A percentile compares a stretch with the other conserved stretches of the same genome.
phyloP scores from a whole-genome alignment of 1,139 yeast species.

The Arxiozyma slooffiae region DNA sequence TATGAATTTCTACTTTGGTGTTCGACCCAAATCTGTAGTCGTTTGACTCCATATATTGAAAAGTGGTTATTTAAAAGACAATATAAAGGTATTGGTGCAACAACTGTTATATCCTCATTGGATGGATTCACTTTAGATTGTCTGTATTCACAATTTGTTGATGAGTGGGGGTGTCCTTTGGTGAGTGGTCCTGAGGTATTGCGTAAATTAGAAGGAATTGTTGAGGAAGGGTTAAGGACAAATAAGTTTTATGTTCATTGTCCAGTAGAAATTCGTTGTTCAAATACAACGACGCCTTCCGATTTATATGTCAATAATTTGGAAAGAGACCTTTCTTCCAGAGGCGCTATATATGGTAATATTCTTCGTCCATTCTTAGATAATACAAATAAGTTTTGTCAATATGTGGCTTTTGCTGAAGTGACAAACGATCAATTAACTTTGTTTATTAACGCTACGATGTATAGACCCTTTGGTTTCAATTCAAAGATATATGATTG shows the following conservation, averaged over 20 bases:
- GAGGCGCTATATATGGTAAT: slow-evolving; percentile 83
- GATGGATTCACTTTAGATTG: slow-evolving; percentile 95
- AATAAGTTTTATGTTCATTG: slow-evolving; percentile 80
- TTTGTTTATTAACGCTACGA: slow-evolving; percentile 82
- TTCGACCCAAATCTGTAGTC: slow-evolving; percentile 62
- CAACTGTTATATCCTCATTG: slow-evolving; percentile 59
- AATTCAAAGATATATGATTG: slow-evolving; percentile 70
- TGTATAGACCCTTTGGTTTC: slow-evolving; percentile 82
- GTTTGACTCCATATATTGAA: slow-evolving; percentile 76
- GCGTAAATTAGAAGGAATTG: slow-evolving; percentile 50
- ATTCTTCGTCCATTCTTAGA: slow-evolving; percentile 72
- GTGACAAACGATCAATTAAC: slow-evolving; percentile 75
- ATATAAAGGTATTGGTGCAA: slow-evolving; percentile 64
- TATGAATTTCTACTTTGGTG: slow-evolving; percentile 74
- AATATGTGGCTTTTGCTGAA: slow-evolving; percentile 42
- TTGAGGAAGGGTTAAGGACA: slow-evolving; percentile 48
- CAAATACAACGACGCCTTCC: slow-evolving; percentile 59
- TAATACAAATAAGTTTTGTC: slow-evolving; percentile 53
- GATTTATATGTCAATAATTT: slow-evolving; percentile 32
- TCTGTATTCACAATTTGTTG: slow-evolving; percentile 83
- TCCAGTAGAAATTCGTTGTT: slow-evolving; percentile 89
- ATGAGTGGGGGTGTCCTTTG: slow-evolving; percentile 94
- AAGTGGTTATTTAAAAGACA: slow-evolving; percentile 75
- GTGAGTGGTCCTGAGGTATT: slow-evolving; percentile 65
- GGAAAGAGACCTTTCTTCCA: slow-evolving; percentile 37